phyloP scores from a whole-genome alignment of 352 stramenopile genomes.

The Phytophthora capsici region DNA sequence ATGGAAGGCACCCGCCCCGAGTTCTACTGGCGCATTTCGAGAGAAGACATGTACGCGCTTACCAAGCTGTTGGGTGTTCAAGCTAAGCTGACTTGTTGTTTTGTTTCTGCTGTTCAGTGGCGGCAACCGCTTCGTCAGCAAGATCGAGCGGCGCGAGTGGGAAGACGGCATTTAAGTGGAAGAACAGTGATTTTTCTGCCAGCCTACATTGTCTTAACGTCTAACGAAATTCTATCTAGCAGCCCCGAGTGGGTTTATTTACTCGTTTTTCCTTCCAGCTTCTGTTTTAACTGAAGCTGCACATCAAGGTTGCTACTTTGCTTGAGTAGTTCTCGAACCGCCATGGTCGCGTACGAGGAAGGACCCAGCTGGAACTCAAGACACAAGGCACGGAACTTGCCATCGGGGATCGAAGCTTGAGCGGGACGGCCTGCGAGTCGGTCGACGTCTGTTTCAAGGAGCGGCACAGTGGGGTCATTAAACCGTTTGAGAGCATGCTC shows the following conservation, averaged over 20 bases:
- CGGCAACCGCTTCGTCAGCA: constrained; percentile 85
- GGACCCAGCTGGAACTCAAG: constrained; percentile 85
- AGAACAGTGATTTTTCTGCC: constrained; percentile 2
- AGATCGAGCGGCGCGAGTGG: constrained; percentile 82
- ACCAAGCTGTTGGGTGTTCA: not conserved
- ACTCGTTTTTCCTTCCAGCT: constrained; percentile 28
- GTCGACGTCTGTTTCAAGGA: constrained; percentile 96
- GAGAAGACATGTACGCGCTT: constrained; percentile 81
- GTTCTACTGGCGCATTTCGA: constrained; percentile 85
- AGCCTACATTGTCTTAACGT: constrained; percentile 5
- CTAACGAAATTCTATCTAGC: constrained; percentile 24
- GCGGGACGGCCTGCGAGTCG: constrained; percentile 42
- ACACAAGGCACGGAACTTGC: constrained; percentile 71
- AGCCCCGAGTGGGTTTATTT: constrained; percentile 9
- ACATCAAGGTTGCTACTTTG: constrained; percentile 86
- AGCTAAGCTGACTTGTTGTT: not conserved
- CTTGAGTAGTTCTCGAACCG: constrained; percentile 96
- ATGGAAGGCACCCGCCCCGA: constrained; percentile 79
- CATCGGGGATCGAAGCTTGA: constrained; percentile 63
- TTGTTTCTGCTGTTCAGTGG: constrained; percentile 42
- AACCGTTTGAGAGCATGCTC: constrained; percentile 93
- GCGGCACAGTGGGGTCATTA: constrained; percentile 89
- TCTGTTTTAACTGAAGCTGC: constrained; percentile 64
- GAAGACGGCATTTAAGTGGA: constrained; percentile 43
- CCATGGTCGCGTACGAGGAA: constrained; percentile 96